Base-by-base conservation (phyloP, 306 rosid species). In the Ormosia emarginata region DNA sequence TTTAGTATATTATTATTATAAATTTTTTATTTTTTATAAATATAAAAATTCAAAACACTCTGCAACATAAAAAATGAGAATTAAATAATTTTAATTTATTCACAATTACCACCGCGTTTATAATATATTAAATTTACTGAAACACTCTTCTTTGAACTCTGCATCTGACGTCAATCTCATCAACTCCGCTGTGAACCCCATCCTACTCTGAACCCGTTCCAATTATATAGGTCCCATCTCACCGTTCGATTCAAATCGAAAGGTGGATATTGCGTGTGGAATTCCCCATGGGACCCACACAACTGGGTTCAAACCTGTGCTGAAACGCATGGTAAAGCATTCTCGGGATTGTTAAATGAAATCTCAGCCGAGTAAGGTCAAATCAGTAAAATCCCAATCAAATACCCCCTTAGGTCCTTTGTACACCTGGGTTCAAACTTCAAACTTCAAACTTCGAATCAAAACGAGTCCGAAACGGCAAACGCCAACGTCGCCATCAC, bases 221-320 rank as follows among this genome's bases (percentile, higher is more conserved):
- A 72, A 79, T 88, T 74, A 77, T 75, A 77, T 67, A 52, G 9
- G 70, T 79, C 58, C 64, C 4, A 43, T 86, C 84, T 1, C 79
- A 82, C 80, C 80, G 77, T 70, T 41, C 0, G 7, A 49, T 58
- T 32, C 12, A 0, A 41, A 88, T 85, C 81, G 0, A 0, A 76
- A 10, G 89, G 84, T 18, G 1, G 0, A 36, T 4, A 67, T 80
- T 34, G 8, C 17, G 1, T 7, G 4, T 33, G 0, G 41, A 53
- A 47, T 70, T 76, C 75, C 32, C 33, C 4, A 5, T 3, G 33
- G 88, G 87, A 18, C 85, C 89, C 88, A 79, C 81, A 1, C 6
- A 1, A 0, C 18, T 67, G 17, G 13, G 8, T 78, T 73, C 62
- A 47, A 67, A 36, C 71, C 43, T 37, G 47, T 47, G 17, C 81